Percentiles rank a stretch among this genome's conserved stretches.
Conservation (phyloP, 306 rosid species). For the Vigna nakashimae region DNA sequence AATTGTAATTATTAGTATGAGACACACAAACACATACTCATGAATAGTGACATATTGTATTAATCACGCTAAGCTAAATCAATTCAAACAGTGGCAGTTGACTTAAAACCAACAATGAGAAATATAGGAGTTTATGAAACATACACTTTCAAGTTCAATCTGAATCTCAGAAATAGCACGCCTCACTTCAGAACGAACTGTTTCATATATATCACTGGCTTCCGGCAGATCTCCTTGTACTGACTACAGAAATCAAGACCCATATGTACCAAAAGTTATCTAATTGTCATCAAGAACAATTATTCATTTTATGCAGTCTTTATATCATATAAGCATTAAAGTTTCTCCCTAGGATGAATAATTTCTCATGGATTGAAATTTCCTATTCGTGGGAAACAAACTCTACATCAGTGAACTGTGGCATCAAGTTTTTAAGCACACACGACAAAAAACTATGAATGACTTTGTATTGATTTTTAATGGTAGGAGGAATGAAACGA, state of each 20-base stretch:
- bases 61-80: conserved; percentile 23
- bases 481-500: not conserved
- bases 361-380: conserved; percentile 5
- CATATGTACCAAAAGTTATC: not conserved
- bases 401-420: not conserved
- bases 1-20: not conserved
- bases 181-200: conserved; percentile 89
- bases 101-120: conserved; percentile 21
- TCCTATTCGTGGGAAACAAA: conserved; percentile 3
- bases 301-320: not conserved
- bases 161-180: conserved; percentile 89
- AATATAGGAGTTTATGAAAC: conserved; percentile 39
- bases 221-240: conserved; percentile 51
- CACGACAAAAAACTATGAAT: not conserved
- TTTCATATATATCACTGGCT: conserved; percentile 72
- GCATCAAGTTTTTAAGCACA: conserved; percentile 12
- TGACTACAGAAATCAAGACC: conserved; percentile 55
- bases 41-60: conserved; percentile 4
- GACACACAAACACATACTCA: not conserved
- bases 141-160: conserved; percentile 79
- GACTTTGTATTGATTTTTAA: not conserved
- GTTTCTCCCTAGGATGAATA: conserved; percentile 1
- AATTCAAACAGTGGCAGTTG: conserved; percentile 27
- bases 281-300: conserved; percentile 16
- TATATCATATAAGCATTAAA: conserved; percentile 33